These are phyloP conservation scores for Colletotrichum kahawae DNA, from an alignment of 2,329 filamentous ascomycete species.

Conservation along the genomic window DNA sequence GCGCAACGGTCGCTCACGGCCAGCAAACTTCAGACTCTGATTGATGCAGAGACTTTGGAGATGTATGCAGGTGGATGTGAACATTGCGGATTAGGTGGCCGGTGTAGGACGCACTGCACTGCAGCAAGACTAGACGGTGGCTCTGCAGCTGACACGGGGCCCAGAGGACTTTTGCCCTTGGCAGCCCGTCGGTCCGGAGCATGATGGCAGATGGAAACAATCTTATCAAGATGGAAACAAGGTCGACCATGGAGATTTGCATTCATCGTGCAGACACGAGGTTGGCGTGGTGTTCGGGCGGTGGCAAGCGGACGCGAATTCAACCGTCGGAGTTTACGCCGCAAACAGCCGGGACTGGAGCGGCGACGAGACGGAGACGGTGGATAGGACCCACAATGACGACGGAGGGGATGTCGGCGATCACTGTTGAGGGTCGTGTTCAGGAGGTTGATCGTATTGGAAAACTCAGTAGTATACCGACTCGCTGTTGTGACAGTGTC, in stretches of 20 bases:
- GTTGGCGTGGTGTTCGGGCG: background rate
- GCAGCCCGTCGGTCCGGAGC: background rate
- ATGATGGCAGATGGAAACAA: background rate
- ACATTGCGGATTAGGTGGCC: background rate
- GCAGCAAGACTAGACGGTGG: background rate
- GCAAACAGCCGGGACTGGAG: background rate
- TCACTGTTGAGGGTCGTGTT: background rate
- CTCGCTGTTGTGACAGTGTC: background rate
- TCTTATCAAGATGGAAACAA: background rate
- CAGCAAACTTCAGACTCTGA: background rate
- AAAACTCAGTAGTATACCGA: background rate
- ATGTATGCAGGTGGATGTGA: background rate
- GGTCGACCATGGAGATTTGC: background rate
- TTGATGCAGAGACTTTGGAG: background rate
- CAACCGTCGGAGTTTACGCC: background rate
- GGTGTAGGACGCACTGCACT: background rate
- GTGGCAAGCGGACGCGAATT: background rate
- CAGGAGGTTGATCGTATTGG: background rate
- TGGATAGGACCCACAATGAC: background rate
- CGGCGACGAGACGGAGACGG: background rate
- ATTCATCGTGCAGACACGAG: background rate
- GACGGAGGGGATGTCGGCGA: background rate
- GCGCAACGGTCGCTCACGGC: background rate
- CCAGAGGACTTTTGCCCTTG: background rate
- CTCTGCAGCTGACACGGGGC: conserved; percentile 1